A percentile compares a stretch with the other conserved stretches of the same genome.
These are phyloP conservation scores for Cercophora newfieldiana DNA, from an alignment of 495 filamentous ascomycete species.

Conservation along the genomic window DNA sequence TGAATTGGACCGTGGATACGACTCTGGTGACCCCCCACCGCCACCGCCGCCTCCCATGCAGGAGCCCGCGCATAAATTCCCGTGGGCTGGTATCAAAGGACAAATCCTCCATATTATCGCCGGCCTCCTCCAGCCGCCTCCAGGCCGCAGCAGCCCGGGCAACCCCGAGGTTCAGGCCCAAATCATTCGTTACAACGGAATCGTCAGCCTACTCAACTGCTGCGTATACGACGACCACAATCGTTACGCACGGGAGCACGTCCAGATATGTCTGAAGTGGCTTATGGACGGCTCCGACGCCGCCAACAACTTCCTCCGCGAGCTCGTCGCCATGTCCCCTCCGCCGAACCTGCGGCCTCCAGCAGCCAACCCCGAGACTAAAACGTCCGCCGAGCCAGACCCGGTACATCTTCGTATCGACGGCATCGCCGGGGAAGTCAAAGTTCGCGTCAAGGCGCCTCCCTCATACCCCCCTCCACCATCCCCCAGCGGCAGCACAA, in stretches of 20 bases:
- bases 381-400: background rate
- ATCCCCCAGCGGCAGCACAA: background rate
- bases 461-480: background rate
- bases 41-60: constrained; percentile 62
- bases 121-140: constrained; percentile 65
- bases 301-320: constrained; percentile 72
- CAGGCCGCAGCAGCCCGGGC: constrained; percentile 57
- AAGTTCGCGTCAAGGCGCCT: constrained; percentile 36
- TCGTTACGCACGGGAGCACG: constrained; percentile 86
- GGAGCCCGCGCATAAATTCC: constrained; percentile 83
- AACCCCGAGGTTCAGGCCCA: constrained; percentile 81
- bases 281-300: constrained; percentile 80
- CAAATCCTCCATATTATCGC: constrained; percentile 85
- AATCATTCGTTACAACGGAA: constrained; percentile 75
- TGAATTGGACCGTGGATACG: constrained; percentile 37
- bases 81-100: constrained; percentile 92
- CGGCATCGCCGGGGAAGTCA: constrained; percentile 47
- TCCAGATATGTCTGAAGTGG: constrained; percentile 87
- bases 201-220: constrained; percentile 83
- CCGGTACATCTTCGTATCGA: constrained; percentile 39
- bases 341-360: constrained; percentile 29
- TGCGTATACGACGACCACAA: constrained; percentile 85
- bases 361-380: constrained; percentile 5
- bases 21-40: constrained; percentile 49
- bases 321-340: constrained; percentile 47